Evolutionary conservation across 2,329 filamentous ascomycete species (phyloP).

Genomic region (Pyrenochaeta sp.): DNA sequence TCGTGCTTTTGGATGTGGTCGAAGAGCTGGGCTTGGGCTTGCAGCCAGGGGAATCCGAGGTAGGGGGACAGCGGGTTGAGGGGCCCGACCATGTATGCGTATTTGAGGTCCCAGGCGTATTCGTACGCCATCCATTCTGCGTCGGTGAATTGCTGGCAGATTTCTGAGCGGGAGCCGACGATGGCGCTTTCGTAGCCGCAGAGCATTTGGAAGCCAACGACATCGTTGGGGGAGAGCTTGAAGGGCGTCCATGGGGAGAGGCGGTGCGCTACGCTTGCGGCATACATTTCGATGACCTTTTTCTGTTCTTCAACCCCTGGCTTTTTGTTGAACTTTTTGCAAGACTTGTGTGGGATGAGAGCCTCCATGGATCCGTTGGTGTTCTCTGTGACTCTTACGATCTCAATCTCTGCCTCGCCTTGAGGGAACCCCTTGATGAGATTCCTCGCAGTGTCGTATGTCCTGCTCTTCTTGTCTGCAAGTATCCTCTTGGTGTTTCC

Average conservation of each 20-base stretch:
- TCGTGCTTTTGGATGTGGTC: slow-evolving; percentile 35
- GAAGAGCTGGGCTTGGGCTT: slow-evolving; percentile 59
- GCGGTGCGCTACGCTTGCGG: slow-evolving; percentile 29
- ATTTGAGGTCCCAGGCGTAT: slow-evolving; percentile 68
- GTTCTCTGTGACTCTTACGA: slow-evolving; percentile 41
- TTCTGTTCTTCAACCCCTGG: slow-evolving; percentile 40
- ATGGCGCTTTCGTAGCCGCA: slow-evolving; percentile 72
- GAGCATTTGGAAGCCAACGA: slow-evolving; percentile 70
- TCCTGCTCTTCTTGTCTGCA: slow-evolving; percentile 47
- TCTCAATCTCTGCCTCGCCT: slow-evolving; percentile 36
- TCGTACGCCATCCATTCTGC: slow-evolving; percentile 71
- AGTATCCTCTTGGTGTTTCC: slow-evolving; percentile 46
- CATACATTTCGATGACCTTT: slow-evolving; percentile 39
- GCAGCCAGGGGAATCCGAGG: slow-evolving; percentile 71
- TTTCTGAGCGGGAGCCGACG: slow-evolving; percentile 65
- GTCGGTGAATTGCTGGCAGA: slow-evolving; percentile 63
- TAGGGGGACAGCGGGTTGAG: slow-evolving; percentile 63
- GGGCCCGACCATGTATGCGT: slow-evolving; percentile 71
- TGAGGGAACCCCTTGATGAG: slow-evolving; percentile 40
- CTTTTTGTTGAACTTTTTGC: slow-evolving; percentile 41
- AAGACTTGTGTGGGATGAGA: slow-evolving; percentile 45
- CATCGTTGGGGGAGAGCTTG: slow-evolving; percentile 66
- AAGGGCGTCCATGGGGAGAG: slow-evolving; percentile 51
- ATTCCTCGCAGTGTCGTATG: slow-evolving; percentile 43
- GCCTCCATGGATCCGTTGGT: slow-evolving; percentile 37